Base-by-base conservation (phyloP, 768 basidiomycete species). In the Candolleomyces eurysporus region DNA sequence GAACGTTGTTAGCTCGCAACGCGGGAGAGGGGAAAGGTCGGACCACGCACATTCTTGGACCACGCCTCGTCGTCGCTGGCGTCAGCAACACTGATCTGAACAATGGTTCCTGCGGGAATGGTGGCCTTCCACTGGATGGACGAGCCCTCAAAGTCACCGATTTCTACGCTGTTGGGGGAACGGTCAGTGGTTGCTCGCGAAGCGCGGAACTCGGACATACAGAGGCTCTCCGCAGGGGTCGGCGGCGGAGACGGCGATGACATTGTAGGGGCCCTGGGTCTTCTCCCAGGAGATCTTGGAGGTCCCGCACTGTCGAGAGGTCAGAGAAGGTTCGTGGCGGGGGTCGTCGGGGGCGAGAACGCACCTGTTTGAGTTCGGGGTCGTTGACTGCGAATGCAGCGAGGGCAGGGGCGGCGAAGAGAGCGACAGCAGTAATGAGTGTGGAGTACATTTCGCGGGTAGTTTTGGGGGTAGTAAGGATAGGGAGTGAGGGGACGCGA, bases 401-500 rank as follows among this genome's bases (percentile, higher is more conserved):
- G 58, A 82, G 66, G 72, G 81, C 81, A 72, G 86, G 76, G 66
- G 78, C 70, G 69, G 82, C 73, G 78, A 91, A 75, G 86, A 92
- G 84, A 68, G 88, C 79, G 76, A 84, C 71, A 62, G 31, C 32
- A 16, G 82, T 81, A 90, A 91, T 56, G 90, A 92, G 75, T 76
- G 91, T 90, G 78, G 84, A 77, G 83, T 86, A 87, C 91, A 92
- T 93, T 75, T 73, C 82, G 74, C 66, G 49, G 64, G 51, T 53
- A 19, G 50, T 32, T 32, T 30, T 59, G 8, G 59, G n/a, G 52
- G 11, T 39, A 30, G 39, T 7, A 16, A 65, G 67, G 66, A 64
- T 64, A 61, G 66, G 59, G 57, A 63, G 72, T 62, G 70, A 63
- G 71, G 49, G 57, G 48, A 60, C 30, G 61, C 53, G 67, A 64